phyloP scores from a whole-genome alignment of 495 filamentous ascomycete genomes.

The Friedmanniomyces simplex region DNA sequence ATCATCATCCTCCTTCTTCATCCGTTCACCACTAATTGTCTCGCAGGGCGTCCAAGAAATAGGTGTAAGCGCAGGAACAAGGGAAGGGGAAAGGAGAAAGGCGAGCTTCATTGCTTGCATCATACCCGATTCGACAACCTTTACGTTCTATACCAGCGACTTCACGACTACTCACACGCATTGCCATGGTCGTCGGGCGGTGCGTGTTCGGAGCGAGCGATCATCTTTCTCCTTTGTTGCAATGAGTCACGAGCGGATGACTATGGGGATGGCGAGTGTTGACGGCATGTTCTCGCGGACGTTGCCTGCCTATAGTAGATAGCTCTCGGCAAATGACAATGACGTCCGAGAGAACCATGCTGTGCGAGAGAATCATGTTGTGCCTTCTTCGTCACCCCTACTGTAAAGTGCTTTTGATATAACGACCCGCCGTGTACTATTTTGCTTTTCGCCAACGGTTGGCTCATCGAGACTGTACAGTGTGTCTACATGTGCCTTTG shows the following conservation, averaged over 20 bases:
- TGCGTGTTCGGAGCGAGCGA: conserved; percentile 7
- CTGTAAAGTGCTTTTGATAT: too few relatives aligned
- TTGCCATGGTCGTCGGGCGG: not conserved
- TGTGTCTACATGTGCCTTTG: too few relatives aligned
- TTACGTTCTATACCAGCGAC: not conserved
- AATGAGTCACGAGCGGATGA: conserved; percentile 12
- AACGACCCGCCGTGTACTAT: too few relatives aligned
- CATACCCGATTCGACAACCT: conserved; percentile 9
- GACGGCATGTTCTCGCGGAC: not conserved
- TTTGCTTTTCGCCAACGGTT: too few relatives aligned
- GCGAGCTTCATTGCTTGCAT: conserved; percentile 3
- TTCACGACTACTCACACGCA: conserved; percentile 1
- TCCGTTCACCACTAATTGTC: conserved; percentile 34
- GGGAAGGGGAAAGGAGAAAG: not conserved
- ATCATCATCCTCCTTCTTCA: conserved; percentile 4
- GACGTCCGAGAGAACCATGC: not conserved
- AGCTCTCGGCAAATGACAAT: conserved; percentile 9
- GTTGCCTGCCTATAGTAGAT: conserved; percentile 12
- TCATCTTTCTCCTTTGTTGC: conserved; percentile 1
- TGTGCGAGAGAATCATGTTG: not conserved
- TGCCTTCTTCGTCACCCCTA: not conserved
- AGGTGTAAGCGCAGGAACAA: conserved; percentile 20
- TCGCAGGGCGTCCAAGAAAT: conserved; percentile 58
- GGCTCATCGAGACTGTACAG: too few relatives aligned
- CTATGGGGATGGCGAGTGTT: conserved; percentile 7